phyloP scores from a whole-genome alignment of 768 basidiomycete species.

The Cubamyces lactineus region DNA sequence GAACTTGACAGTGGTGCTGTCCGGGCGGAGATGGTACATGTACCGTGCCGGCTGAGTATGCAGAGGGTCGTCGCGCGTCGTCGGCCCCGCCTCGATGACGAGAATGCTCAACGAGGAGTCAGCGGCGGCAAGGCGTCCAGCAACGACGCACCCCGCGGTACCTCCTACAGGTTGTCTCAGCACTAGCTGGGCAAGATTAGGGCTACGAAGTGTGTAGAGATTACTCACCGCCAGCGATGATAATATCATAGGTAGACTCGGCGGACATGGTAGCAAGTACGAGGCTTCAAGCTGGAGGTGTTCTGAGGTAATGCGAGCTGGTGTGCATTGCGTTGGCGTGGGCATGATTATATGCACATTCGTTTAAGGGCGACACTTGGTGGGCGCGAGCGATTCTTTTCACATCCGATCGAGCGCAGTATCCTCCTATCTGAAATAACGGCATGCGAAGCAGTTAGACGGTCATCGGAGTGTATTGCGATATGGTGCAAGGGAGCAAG shows the following conservation, averaged over 20 bases:
- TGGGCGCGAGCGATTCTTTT: no score
- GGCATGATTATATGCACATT: no score
- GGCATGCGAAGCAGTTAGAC: no score
- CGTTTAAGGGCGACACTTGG: no score
- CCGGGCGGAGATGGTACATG: slow-evolving; percentile 44
- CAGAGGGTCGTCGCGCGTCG: slow-evolving; percentile 46
- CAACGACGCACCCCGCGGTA: slow-evolving; percentile 55
- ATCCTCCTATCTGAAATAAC: no score
- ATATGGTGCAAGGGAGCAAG: no score
- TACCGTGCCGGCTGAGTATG: slow-evolving; percentile 61
- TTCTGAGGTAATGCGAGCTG: no score
- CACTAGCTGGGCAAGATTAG: not conserved
- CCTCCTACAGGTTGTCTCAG: slow-evolving; percentile 35
- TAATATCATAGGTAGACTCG: slow-evolving; percentile 19
- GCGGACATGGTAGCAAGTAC: no score
- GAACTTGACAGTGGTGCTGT: slow-evolving; percentile 47
- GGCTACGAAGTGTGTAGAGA: not conserved
- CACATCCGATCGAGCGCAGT: no score
- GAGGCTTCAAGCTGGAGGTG: no score
- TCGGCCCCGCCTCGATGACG: slow-evolving; percentile 60
- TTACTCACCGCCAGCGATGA: slow-evolving; percentile 30
- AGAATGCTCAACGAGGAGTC: slow-evolving; percentile 60
- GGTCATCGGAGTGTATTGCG: no score
- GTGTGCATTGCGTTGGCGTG: no score
- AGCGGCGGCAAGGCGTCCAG: slow-evolving; percentile 55